A percentile compares a stretch with the other conserved stretches of the same genome.
Conservation (phyloP, 108 stramenopile genomes). For the Schizochytrium sp. region DNA sequence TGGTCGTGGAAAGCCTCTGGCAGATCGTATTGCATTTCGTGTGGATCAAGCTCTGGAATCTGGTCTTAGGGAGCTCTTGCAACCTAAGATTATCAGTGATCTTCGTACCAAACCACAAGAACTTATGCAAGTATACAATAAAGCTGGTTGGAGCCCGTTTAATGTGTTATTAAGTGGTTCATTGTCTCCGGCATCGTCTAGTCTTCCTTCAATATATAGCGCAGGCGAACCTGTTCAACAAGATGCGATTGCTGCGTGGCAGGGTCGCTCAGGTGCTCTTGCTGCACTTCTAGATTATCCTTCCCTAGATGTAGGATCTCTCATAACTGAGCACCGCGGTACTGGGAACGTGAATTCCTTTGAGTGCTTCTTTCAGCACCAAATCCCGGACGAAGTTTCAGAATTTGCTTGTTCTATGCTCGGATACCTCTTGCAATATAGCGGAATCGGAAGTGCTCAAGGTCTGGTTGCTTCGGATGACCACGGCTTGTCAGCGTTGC, state of each 20-base stretch:
- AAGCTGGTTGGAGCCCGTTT: conserved; percentile 11
- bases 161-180: neutral
- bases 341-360: neutral
- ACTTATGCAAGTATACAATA: neutral
- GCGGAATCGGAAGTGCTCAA: neutral
- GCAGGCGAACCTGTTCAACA: too few relatives aligned
- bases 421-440: neutral
- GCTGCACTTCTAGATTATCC: neutral
- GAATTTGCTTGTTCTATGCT: neutral
- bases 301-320: neutral
- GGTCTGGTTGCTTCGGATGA: neutral
- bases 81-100: conserved; percentile 4
- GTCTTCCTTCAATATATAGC: too few relatives aligned
- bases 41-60: neutral
- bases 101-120: neutral
- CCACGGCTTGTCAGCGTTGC: neutral
- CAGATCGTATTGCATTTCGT: conserved; percentile 4
- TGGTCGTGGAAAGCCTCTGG: neutral
- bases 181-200: neutral
- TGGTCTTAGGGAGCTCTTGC: neutral
- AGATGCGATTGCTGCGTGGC: too few relatives aligned
- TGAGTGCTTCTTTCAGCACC: neutral
- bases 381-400: neutral
- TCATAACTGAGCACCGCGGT: neutral
- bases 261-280: neutral